Base-by-base conservation (phyloP, 768 basidiomycete genomes). In the Rhizopogon rudus region DNA sequence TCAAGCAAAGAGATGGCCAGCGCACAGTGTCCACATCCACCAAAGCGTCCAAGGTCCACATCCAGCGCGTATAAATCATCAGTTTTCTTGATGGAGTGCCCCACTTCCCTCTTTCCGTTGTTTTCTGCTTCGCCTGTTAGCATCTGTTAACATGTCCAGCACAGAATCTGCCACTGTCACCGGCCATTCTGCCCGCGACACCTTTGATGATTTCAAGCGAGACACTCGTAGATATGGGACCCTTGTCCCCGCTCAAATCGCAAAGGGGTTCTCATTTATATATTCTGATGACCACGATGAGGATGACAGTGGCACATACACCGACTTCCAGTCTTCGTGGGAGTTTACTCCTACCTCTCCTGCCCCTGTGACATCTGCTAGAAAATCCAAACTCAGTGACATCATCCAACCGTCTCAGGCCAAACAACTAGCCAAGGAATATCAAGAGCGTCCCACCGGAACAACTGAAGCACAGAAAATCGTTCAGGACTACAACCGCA, bases 151-250 rank as follows among this genome's bases (percentile, higher is more conserved):
- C 8, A 49, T 49, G 48, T 37, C 48, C 1, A 49, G 22, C 33
- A 22, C 48, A 49, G 14, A 20, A 16, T 16, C 14, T 22, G 8
- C 20, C 25, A 37, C 48, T 39, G 20, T 25, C 14, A 10, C 20
- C 16, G 17, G 17, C 8, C 17, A 41, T 17, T 10, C n/a, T n/a
- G 10, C 41, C 35, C 5, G 22, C 22, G 16, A 16, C 22, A 16
- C 20, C 14, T 37, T 49, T 35, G 35, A 49, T 6, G 42, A 44
- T 17, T 6, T n/a, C n/a, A 53, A 51, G 12, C 53, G 46, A 14
- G 61, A 70, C 9, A 66, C 61, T 49, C 67, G 70, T 35, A 66
- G 70, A 39, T 69, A 66, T 40, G 70, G 59, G 2, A 17, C 44
- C 17, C 54, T 69, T 48, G 62, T 69, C 40, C 49, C 60, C 41